Evolutionary conservation across 1,284 basidiomycete species (phyloP).

Genomic region (Leccinum subspadiceum): DNA sequence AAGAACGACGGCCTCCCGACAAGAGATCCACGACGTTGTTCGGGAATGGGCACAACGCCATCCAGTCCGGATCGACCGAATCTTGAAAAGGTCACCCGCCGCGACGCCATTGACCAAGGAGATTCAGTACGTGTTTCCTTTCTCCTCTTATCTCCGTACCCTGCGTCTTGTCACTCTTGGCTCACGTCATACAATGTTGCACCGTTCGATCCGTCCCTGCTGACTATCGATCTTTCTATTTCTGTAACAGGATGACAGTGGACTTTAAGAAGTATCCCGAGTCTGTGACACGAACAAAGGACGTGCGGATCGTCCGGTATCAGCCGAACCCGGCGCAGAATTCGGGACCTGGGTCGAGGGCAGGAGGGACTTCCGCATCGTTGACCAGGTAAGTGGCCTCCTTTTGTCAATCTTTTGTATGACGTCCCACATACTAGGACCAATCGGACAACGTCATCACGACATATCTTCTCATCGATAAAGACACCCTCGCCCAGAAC

Average conservation of each 20-base stretch:
- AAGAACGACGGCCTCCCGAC: conserved; percentile 82
- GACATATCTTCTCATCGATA: conserved; percentile 26
- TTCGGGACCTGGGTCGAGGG: conserved; percentile 87
- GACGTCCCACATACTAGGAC: conserved; percentile 16
- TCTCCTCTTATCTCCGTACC: conserved; percentile 10
- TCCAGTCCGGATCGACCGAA: conserved; percentile 83
- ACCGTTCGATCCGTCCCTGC: too few species aligned
- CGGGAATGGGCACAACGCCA: conserved; percentile 79
- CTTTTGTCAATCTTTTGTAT: background rate
- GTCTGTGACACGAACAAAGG: conserved; percentile 55
- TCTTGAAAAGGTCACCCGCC: conserved; percentile 71
- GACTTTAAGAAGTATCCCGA: conserved; percentile 75
- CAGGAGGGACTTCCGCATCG: conserved; percentile 37
- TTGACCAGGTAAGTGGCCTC: conserved; percentile 19
- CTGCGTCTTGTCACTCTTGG: background rate
- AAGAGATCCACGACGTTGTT: conserved; percentile 80
- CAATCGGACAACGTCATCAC: conserved; percentile 30
- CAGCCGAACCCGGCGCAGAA: conserved; percentile 88
- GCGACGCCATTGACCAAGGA: conserved; percentile 63
- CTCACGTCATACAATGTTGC: background rate
- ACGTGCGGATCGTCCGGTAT: conserved; percentile 83
- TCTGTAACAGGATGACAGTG: conserved; percentile 51
- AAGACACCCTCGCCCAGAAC: conserved; percentile 25
- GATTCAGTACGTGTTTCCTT: conserved; percentile 49
- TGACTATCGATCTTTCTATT: too few species aligned